Base-by-base conservation (phyloP, 2,329 filamentous ascomycete genomes). In the Cercospora zeae-maydis region DNA sequence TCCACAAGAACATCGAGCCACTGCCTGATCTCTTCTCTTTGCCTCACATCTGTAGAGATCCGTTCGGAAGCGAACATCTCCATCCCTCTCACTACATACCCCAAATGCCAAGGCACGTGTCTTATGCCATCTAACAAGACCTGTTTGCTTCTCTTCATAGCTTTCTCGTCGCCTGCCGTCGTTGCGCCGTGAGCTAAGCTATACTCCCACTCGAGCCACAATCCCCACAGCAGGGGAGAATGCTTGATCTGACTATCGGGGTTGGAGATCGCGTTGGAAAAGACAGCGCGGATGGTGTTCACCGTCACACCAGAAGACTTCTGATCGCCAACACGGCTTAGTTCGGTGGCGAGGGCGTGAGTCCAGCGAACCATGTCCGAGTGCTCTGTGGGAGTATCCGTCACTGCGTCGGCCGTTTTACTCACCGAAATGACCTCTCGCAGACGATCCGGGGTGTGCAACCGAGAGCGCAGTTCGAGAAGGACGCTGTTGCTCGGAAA, bases 401-500 rank as follows among this genome's bases (percentile, higher is more conserved):
- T 73, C 64, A 34, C 47, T 27, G 52, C 31, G 53, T 55, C n/a
- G 31, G 49, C 1, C 79, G 69, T 2, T 78, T 69, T 7, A 70
- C 74, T 27, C 78, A 74, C 19, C 82, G 76, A 45, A 10, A 93
- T 78, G 8, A 90, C 77, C 5, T 83, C 80, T n/a, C 90, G 86
- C 19, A 96, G 85, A 16, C 91, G 88, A 69, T 96, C 90, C 65
- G 92, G 85, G 1, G 86, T 81, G 72, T 93, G 88, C 65, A 90
- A 87, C 80, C 88, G 90, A n/a, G 87, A 83, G 66, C 89, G 89
- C 0, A 95, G 78, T 1, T 84, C 80, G 1, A 96, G 81, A 65
- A 97, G 88, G 5, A 91, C 81, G 1, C 86, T 90, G 77, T 96
- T 97, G 54, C 81, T 80, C 0, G 92, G 91, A 73, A 92, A 96